Conservation (phyloP, 129 eudicot genomes). For the Chrysanthemum makinoi region DNA sequence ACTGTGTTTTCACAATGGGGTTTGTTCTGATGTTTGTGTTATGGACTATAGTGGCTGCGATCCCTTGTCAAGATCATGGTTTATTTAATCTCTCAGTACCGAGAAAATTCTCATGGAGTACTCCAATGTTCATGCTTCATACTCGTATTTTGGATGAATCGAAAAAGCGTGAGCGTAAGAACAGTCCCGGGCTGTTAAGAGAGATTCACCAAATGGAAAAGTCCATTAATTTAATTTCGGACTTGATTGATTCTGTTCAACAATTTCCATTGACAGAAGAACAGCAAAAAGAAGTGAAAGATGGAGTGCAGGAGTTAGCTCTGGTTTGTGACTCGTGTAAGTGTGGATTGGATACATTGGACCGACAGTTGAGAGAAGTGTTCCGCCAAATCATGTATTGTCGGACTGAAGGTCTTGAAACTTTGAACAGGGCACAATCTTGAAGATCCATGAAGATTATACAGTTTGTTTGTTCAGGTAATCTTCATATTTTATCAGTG, state of each 20-base stretch:
- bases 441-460: slow-evolving; percentile 13
- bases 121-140: slow-evolving; percentile 52
- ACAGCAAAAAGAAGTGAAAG: slow-evolving; percentile 58
- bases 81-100: slow-evolving; percentile 58
- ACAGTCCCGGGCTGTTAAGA: slow-evolving; percentile 57
- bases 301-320: slow-evolving; percentile 48
- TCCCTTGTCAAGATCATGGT: slow-evolving; percentile 89
- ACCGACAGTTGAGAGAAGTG: slow-evolving; percentile 59
- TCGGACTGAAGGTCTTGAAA: slow-evolving; percentile 62
- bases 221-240: slow-evolving; percentile 50
- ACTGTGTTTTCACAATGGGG: slow-evolving; percentile 64
- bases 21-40: slow-evolving; percentile 66
- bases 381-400: slow-evolving; percentile 68
- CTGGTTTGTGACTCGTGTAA: slow-evolving; percentile 48
- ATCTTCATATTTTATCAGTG: slow-evolving; percentile 12
- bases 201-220: slow-evolving; percentile 71
- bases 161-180: slow-evolving; percentile 58
- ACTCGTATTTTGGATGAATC: slow-evolving; percentile 61
- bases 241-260: slow-evolving; percentile 61
- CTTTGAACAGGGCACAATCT: slow-evolving; percentile 40
- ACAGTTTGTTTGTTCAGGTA: slow-evolving; percentile 18
- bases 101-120: slow-evolving; percentile 59
- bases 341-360: slow-evolving; percentile 58
- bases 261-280: slow-evolving; percentile 70
- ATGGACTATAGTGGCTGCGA: slow-evolving; percentile 82